Conservation (phyloP, 768 basidiomycete genomes). For the Galerina marginata region DNA sequence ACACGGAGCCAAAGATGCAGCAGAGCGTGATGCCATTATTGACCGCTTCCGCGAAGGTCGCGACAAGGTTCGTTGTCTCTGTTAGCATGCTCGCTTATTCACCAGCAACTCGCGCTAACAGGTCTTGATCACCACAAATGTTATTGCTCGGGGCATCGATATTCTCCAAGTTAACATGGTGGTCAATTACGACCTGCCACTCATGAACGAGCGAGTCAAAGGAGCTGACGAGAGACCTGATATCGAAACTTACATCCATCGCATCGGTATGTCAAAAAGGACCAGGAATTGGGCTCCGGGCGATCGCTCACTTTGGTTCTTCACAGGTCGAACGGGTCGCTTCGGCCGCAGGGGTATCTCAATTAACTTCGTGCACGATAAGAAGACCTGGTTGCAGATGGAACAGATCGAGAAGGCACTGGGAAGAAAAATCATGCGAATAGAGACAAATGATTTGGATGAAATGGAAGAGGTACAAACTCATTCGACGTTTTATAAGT, state of each 20-base stretch:
- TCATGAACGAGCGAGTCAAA: constrained; percentile 74
- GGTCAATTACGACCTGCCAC: constrained; percentile 97
- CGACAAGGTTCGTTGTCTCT: constrained; percentile 70
- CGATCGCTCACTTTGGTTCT: neutral
- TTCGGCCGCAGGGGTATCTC: constrained; percentile 98
- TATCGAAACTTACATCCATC: constrained; percentile 96
- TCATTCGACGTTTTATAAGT: constrained; percentile 1
- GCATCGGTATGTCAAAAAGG: constrained; percentile 70
- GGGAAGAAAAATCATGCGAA: constrained; percentile 78
- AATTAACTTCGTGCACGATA: constrained; percentile 96
- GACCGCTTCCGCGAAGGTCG: constrained; percentile 95
- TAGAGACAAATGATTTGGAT: constrained; percentile 90
- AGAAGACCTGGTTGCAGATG: constrained; percentile 88
- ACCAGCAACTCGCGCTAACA: constrained; percentile 19
- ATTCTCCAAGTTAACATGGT: constrained; percentile 99
- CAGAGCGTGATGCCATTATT: constrained; percentile 90
- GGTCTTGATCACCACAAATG: constrained; percentile 96
- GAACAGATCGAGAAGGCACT: constrained; percentile 84
- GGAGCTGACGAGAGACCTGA: constrained; percentile 71
- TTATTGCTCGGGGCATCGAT: constrained; percentile 97
- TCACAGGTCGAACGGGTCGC: constrained; percentile 90
- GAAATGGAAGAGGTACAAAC: constrained; percentile 87
- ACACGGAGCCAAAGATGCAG: constrained; percentile 91
- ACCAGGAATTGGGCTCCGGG: neutral
- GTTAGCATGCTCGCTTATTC: neutral